phyloP scores from a whole-genome alignment of 2,329 filamentous ascomycete species.

The Alternaria viburni region DNA sequence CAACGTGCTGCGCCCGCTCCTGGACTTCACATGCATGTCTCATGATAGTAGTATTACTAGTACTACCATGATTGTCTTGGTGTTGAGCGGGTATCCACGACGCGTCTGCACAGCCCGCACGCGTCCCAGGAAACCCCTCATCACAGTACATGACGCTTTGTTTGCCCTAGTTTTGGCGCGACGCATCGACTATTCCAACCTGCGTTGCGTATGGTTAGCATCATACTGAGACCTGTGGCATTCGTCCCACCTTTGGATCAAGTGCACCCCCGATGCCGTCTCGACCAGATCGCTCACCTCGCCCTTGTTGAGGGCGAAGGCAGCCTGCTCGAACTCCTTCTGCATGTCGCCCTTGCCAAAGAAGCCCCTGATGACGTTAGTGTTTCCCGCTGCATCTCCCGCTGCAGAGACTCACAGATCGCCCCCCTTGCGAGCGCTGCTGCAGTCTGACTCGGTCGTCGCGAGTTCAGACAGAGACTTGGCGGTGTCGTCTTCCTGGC shows the following conservation, averaged over 20 bases:
- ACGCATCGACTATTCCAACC: slow-evolving; percentile 25
- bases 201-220: slow-evolving; percentile 24
- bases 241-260: slow-evolving; percentile 79
- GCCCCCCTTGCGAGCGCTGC: slow-evolving; percentile 89
- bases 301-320: slow-evolving; percentile 86
- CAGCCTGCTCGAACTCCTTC: slow-evolving; percentile 95
- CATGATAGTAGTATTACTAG: slow-evolving; percentile 10
- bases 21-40: slow-evolving; percentile 14
- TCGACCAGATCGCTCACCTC: slow-evolving; percentile 88
- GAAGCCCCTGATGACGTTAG: slow-evolving; percentile 67
- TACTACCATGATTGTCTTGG: slow-evolving; percentile 11
- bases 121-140: slow-evolving; percentile 17
- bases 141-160: slow-evolving; percentile 10
- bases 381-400: neutral
- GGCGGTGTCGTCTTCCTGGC: slow-evolving; percentile 39
- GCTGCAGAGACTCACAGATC: slow-evolving; percentile 69
- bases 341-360: slow-evolving; percentile 98
- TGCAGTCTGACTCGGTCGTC: slow-evolving; percentile 90
- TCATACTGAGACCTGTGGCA: neutral
- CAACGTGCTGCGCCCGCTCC: slow-evolving; percentile 20
- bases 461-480: slow-evolving; percentile 78
- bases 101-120: slow-evolving; percentile 7
- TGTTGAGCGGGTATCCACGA: slow-evolving; percentile 16
- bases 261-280: slow-evolving; percentile 90
- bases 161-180: slow-evolving; percentile 1